Conservation (phyloP, 495 filamentous ascomycete genomes). For the Aspergillus kassunensis region DNA sequence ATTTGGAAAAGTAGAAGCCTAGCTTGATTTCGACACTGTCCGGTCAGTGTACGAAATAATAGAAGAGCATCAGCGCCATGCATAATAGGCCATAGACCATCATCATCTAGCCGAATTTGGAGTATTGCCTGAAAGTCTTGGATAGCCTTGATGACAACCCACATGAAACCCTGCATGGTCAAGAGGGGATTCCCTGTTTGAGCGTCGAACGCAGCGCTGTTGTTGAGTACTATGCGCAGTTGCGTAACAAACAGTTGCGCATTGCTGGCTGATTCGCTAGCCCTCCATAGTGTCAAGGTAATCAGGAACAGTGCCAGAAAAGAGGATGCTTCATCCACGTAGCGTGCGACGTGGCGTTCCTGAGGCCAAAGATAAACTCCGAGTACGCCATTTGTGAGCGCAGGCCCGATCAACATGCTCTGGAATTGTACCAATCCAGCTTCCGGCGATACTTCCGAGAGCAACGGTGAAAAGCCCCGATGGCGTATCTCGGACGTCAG, state of each 20-base stretch:
- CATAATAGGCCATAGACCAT: not conserved
- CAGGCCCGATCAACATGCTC: not conserved
- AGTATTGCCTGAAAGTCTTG: not conserved
- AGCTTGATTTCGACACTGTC: not conserved
- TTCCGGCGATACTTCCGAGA: not conserved
- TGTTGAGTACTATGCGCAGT: not conserved
- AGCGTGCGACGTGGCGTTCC: not conserved
- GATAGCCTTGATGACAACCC: not conserved
- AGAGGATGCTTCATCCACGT: not conserved
- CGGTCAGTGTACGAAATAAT: not conserved
- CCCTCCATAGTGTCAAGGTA: not conserved
- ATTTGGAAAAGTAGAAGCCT: not conserved
- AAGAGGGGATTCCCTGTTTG: not conserved
- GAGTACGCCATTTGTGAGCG: not conserved
- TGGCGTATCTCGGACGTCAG: not conserved
- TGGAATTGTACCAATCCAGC: not conserved
- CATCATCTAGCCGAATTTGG: not conserved
- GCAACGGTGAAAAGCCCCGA: not conserved
- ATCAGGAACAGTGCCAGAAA: not conserved
- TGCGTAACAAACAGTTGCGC: not conserved
- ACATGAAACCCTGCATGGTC: not conserved
- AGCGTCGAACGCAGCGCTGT: not conserved
- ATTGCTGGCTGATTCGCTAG: not conserved
- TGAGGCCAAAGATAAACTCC: not conserved
- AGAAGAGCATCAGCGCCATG: not conserved